Evolutionary conservation across 2,329 filamentous ascomycete species (phyloP).

Genomic region (Neonectria coccinea): DNA sequence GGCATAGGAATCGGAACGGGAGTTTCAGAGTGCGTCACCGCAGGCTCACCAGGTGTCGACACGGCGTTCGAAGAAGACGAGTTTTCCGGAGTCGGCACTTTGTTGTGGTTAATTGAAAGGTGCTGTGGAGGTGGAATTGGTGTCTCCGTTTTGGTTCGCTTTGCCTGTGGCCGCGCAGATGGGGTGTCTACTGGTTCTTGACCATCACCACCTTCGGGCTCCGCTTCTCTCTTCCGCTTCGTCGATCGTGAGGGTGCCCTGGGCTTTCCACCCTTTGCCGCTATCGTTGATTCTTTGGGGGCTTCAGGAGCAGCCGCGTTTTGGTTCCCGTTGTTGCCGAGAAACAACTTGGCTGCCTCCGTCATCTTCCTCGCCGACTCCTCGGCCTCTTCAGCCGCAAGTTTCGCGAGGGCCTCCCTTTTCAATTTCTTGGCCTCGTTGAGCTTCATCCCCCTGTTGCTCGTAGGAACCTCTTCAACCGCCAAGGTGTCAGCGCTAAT

Average conservation of each 20-base stretch:
- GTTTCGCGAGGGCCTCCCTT: conserved; percentile 71
- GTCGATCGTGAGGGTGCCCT: conserved; percentile 50
- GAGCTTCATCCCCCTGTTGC: conserved; percentile 80
- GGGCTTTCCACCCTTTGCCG: conserved; percentile 41
- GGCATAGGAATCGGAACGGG: conserved; percentile 56
- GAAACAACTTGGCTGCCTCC: conserved; percentile 60
- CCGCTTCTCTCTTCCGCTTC: conserved; percentile 61
- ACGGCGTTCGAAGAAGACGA: conserved; percentile 36
- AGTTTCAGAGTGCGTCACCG: conserved; percentile 53
- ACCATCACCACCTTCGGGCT: conserved; percentile 48
- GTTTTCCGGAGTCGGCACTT: conserved; percentile 42
- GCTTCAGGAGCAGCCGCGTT: conserved; percentile 43
- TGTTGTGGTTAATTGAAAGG: conserved; percentile 46
- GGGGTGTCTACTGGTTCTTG: conserved; percentile 46
- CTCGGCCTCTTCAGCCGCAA: conserved; percentile 72
- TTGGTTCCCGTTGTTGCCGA: conserved; percentile 48
- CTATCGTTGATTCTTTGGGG: conserved; percentile 41
- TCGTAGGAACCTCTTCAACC: conserved; percentile 71
- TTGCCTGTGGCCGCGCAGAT: conserved; percentile 55
- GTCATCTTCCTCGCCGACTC: conserved; percentile 66
- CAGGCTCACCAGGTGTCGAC: conserved; percentile 34
- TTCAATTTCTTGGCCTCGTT: conserved; percentile 83
- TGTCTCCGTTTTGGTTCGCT: conserved; percentile 69
- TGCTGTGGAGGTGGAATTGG: conserved; percentile 63
- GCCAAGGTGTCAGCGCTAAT: conserved; percentile 68